These are phyloP conservation scores for Xerocomellus chrysenteron DNA, from an alignment of 768 basidiomycete species.

Conservation along the genomic window DNA sequence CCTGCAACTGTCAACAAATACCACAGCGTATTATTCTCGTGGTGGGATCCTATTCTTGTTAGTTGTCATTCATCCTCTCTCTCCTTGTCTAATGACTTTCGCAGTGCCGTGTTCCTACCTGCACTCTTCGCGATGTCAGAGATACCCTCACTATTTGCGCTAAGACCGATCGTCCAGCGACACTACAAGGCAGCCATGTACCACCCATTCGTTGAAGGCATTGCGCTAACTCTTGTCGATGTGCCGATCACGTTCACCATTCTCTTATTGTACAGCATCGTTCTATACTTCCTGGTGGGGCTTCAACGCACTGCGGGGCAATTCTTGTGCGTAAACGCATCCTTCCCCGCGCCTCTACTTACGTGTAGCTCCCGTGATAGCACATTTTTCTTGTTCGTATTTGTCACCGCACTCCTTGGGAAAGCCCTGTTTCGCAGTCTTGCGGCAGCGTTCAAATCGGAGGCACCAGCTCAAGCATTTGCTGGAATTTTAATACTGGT, in stretches of 20 bases:
- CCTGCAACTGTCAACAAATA: constrained; percentile 40
- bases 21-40: constrained; percentile 46
- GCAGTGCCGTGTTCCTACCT: constrained; percentile 56
- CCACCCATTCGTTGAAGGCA: constrained; percentile 46
- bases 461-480: constrained; percentile 62
- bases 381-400: constrained; percentile 57
- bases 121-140: constrained; percentile 61
- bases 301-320: constrained; percentile 54
- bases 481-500: constrained; percentile 52
- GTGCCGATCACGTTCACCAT: constrained; percentile 42
- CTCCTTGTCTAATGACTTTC: not conserved
- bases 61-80: constrained; percentile 13
- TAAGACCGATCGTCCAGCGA: constrained; percentile 45
- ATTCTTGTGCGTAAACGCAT: constrained; percentile 57
- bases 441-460: constrained; percentile 56
- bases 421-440: constrained; percentile 73
- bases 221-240: constrained; percentile 49
- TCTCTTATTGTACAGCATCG: constrained; percentile 34
- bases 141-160: constrained; percentile 47
- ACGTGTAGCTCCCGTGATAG: constrained; percentile 30
- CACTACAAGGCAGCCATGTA: constrained; percentile 50
- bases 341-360: constrained; percentile 7
- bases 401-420: constrained; percentile 61
- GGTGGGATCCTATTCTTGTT: constrained; percentile 86
- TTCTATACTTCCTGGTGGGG: constrained; percentile 61